Evolutionary conservation across 331 rosid species (phyloP), one percentile per base, ranked within the genome.

Genomic region (Rosa hybrid): DNA sequence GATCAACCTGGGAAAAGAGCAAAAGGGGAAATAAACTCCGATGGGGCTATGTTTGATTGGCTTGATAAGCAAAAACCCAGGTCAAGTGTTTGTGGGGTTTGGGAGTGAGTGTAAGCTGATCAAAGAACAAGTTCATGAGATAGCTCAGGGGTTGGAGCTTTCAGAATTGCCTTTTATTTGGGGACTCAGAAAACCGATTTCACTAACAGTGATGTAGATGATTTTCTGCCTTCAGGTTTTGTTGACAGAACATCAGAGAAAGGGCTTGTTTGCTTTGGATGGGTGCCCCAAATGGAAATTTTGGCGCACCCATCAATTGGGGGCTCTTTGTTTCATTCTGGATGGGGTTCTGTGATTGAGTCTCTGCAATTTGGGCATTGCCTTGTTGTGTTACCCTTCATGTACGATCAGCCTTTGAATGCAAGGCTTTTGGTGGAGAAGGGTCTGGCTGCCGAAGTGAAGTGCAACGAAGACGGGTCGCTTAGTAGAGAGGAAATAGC

Each of bases 321-420:
- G 12, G 90, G 86, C 0, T 82, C 83, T 27, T 45, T 89, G 74
- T 75, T 82, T 80, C 92, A 84, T 25, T 71, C 78, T 21, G 86
- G 92, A 0, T 86, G 87, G 90, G 87, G 86, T 2, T 84, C 90
- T 27, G 67, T 53, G 4, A 86, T 86, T 78, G 92, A 89, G 50
- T 60, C 65, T 18, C 72, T 86, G 46, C 81, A 80, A n/a, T 82
- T 80, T 70, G 92, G 84, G 14, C 83, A 75, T 71, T 50, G 45
- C 8, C 87, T 82, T 9, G 68, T 89, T 68, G 74, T 81, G n/a
- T 70, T 89, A 4, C 86, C 88, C 46, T 62, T 89, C 17, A 68
- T 68, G 1, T 0, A 45, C 8, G 88, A 86, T 78, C 87, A 89
- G 70, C 87, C 86, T 74, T 27, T 86, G 8, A 82, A 68, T 54